Evolutionary conservation across 2,329 filamentous ascomycete species (phyloP).

Genomic region (Arachnopeziza araneosa): DNA sequence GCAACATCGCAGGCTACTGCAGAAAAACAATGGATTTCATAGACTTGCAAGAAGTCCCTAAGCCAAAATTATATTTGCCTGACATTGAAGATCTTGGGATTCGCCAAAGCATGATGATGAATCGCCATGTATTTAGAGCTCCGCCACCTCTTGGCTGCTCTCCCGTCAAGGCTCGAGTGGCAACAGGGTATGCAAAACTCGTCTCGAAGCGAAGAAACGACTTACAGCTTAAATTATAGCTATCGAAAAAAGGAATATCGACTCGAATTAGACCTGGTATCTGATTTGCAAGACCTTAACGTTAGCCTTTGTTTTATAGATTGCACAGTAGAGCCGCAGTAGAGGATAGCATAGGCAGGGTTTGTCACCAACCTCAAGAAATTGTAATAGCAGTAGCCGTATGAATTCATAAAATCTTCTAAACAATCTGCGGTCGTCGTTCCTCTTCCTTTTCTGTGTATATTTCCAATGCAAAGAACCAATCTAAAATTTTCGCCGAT

Average conservation of each 20-base stretch:
- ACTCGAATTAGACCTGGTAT: constrained; percentile 18
- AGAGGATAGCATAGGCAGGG: not conserved
- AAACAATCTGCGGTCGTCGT: constrained; percentile 4
- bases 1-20: no score
- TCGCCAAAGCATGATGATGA: not conserved
- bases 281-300: constrained; percentile 5
- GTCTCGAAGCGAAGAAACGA: not conserved
- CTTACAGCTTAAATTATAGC: constrained; percentile 19
- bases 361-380: constrained; percentile 12
- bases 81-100: not conserved
- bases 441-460: constrained; percentile 3
- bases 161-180: not conserved
- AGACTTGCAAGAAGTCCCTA: no score
- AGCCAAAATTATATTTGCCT: no score
- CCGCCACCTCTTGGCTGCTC: not conserved
- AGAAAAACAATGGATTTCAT: no score
- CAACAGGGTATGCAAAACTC: not conserved
- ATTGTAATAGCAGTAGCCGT: constrained; percentile 9
- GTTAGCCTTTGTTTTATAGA: constrained; percentile 15
- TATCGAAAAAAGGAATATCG: constrained; percentile 6
- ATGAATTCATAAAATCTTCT: constrained; percentile 13
- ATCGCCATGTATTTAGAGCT: not conserved
- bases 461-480: not conserved
- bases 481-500: constrained; percentile 6
- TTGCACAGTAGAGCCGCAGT: not conserved